These are phyloP conservation scores for Lodderomyces oxycetoniae DNA, from an alignment of 1,139 yeast species.

Conservation along the genomic window DNA sequence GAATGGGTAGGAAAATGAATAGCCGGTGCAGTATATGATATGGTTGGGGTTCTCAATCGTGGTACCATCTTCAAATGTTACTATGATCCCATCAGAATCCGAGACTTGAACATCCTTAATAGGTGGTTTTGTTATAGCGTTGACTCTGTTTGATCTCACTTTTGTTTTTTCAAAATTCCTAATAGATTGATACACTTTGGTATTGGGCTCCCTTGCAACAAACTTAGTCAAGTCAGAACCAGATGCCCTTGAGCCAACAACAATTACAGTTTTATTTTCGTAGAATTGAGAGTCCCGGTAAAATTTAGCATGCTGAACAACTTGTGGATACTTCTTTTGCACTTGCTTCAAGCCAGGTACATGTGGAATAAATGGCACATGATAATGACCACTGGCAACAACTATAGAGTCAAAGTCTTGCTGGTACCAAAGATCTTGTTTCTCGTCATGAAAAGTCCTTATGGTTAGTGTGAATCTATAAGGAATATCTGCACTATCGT, in stretches of 20 bases:
- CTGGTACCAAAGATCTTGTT: conserved; percentile 22
- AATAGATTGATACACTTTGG: conserved; percentile 27
- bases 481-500: conserved; percentile 12
- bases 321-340: conserved; percentile 22
- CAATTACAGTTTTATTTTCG: conserved; percentile 28
- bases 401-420: conserved; percentile 26
- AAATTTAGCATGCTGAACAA: conserved; percentile 40
- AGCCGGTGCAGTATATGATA: conserved; percentile 44
- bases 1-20: conserved; percentile 41
- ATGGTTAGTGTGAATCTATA: conserved; percentile 29
- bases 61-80: conserved; percentile 28
- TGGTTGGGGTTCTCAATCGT: conserved; percentile 28
- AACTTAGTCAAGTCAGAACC: conserved; percentile 38
- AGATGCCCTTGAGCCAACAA: conserved; percentile 43
- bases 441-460: conserved; percentile 20
- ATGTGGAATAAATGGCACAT: conserved; percentile 30
- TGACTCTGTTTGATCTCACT: conserved; percentile 16
- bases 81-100: conserved; percentile 17
- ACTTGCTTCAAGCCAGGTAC: conserved; percentile 37
- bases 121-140: conserved; percentile 22
- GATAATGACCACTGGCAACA: conserved; percentile 33
- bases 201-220: conserved; percentile 20
- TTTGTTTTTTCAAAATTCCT: conserved; percentile 18
- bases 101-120: conserved; percentile 12
- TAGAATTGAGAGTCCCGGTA: conserved; percentile 27